Evolutionary conservation across 345 rosid genomes (phyloP), one percentile per base, ranked within the genome.

Genomic region (Lumnitzera littorea): DNA sequence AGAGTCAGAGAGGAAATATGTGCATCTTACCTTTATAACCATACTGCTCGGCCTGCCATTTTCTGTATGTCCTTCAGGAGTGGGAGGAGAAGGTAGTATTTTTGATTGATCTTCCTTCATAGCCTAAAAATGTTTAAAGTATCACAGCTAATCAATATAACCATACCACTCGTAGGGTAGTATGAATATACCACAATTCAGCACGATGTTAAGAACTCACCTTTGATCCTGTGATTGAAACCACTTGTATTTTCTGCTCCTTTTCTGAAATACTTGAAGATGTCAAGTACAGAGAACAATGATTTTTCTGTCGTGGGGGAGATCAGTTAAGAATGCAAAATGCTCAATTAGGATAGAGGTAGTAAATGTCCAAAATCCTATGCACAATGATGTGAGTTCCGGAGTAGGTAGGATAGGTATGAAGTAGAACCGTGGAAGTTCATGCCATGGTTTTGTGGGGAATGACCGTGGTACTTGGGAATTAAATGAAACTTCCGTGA

Each of bases 1-100:
- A 15, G 11, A 47, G 13, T n/a, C 13, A 15, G 15, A 46, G 6
- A 36, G 58, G 23, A 43, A 24, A 2, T 51, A 56, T 27, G 23
- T 48, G 27, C 25, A 27, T 36, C 50, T 47, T 79, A 86, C 94
- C 94, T 83, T 79, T 15, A 79, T 57, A 73, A 83, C 80, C 87
- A 83, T 79, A 69, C 87, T 81, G 77, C 82, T 83, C 55, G 89
- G 61, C 64, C 84, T 77, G 66, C 79, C 78, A 65, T 63, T 71
- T 68, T 79, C 78, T 51, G 20, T 31, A 20, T 68, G 64, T 47
- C 76, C 74, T 69, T 80, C 84, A 6, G 76, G 77, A 24, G 70
- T 68, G 20, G 89, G 71, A 50, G 76, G 72, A 53, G 76, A 73
- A 27, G 60, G 72, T 23, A 81, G 64, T 61, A 64, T 74, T 49